A percentile compares a stretch with the other conserved stretches of the same genome.
These are phyloP conservation scores for Xylariaceae sp. DNA, from an alignment of 2,329 filamentous ascomycete genomes.

Conservation along the genomic window DNA sequence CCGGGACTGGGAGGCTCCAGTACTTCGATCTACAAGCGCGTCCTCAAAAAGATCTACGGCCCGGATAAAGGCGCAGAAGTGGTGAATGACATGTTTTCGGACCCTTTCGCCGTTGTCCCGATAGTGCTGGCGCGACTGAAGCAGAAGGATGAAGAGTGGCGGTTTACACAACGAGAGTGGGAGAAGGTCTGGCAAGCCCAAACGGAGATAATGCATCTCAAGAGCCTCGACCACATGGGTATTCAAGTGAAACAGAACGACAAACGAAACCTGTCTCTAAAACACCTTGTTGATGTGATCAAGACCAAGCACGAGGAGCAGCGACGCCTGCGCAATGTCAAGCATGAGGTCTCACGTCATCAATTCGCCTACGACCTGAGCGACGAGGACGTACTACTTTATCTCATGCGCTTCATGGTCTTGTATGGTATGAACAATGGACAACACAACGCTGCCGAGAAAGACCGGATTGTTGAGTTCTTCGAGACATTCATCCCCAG, in stretches of 20 bases:
- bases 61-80: slow-evolving; percentile 79
- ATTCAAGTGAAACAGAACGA: slow-evolving; percentile 84
- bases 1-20: slow-evolving; percentile 85
- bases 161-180: slow-evolving; percentile 95
- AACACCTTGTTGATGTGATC: slow-evolving; percentile 86
- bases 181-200: slow-evolving; percentile 98
- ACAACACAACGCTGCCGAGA: slow-evolving; percentile 69
- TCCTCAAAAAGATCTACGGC: slow-evolving; percentile 97
- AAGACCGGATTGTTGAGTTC: slow-evolving; percentile 71
- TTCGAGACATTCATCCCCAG: slow-evolving; percentile 72
- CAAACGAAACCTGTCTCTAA: slow-evolving; percentile 87
- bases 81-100: slow-evolving; percentile 79
- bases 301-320: slow-evolving; percentile 92
- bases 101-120: slow-evolving; percentile 84
- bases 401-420: slow-evolving; percentile 61
- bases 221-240: slow-evolving; percentile 94
- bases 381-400: slow-evolving; percentile 66
- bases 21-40: slow-evolving; percentile 93
- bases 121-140: slow-evolving; percentile 86
- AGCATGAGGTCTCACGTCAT: slow-evolving; percentile 59
- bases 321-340: slow-evolving; percentile 66
- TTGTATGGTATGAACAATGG: slow-evolving; percentile 66
- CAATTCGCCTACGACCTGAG: slow-evolving; percentile 76
- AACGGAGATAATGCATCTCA: slow-evolving; percentile 91
- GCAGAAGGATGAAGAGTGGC: slow-evolving; percentile 97